phyloP scores from a whole-genome alignment of 305 asterid species.

The Fraxinus floribunda region DNA sequence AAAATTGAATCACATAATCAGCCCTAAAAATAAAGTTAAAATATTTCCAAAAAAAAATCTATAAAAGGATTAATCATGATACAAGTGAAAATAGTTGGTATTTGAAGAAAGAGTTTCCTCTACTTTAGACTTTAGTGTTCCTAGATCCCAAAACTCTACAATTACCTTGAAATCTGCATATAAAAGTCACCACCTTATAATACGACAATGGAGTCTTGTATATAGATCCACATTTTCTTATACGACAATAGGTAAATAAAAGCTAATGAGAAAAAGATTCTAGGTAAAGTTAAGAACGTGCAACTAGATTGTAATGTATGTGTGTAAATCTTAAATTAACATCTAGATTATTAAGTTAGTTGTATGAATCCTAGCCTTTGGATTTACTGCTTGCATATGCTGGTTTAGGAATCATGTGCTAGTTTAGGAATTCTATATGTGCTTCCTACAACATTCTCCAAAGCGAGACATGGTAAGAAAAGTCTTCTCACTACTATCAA shows the following conservation, averaged over 20 bases:
- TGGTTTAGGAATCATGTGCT: not conserved
- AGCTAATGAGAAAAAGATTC: not conserved
- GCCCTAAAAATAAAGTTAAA: not conserved
- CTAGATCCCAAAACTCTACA: not conserved
- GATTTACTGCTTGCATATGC: not conserved
- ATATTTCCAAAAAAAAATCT: not conserved
- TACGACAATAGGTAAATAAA: not conserved
- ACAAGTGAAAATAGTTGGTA: not conserved
- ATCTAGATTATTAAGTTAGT: not conserved
- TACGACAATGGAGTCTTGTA: not conserved
- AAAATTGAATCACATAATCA: not conserved
- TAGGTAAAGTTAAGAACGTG: not conserved
- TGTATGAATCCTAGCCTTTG: not conserved
- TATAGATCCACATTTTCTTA: not conserved
- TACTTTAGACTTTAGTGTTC: not conserved
- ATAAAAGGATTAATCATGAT: not conserved
- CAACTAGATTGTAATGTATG: not conserved
- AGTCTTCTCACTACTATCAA: not conserved
- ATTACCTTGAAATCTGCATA: not conserved
- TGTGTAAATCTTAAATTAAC: not conserved
- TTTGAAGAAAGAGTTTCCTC: not conserved
- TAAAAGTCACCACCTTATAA: not conserved
- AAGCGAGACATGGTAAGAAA: not conserved
- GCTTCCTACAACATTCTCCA: not conserved
- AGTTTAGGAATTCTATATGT: not conserved